Percentiles rank a stretch among this genome's conserved stretches.
Conservation (phyloP, 805 yeast genomes). For the Schwanniomyces occidentalis region DNA sequence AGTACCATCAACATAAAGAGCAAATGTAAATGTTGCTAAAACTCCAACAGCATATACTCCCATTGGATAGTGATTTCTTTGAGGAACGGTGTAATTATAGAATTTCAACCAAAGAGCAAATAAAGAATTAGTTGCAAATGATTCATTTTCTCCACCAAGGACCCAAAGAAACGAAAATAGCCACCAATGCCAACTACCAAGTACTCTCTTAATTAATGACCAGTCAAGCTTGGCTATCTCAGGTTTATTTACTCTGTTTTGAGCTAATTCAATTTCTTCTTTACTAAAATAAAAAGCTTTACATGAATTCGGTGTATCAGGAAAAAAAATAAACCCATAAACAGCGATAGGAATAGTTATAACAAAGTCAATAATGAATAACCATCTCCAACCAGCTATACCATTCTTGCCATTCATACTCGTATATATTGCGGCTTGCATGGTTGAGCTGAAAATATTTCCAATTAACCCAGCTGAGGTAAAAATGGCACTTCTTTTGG, state of each 20-base stretch:
- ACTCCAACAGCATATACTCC: conserved; percentile 38
- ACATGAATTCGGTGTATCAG: conserved; percentile 54
- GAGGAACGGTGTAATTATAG: conserved; percentile 26
- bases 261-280: conserved; percentile 26
- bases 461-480: conserved; percentile 57
- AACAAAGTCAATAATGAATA: conserved; percentile 62
- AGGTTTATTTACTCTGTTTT: conserved; percentile 37
- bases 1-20: conserved; percentile 30
- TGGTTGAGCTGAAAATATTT: conserved; percentile 53
- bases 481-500: conserved; percentile 54
- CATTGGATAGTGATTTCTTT: conserved; percentile 39
- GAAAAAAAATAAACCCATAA: conserved; percentile 58
- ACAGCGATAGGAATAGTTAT: conserved; percentile 58
- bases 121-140: conserved; percentile 32
- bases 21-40: conserved; percentile 25
- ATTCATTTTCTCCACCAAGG: conserved; percentile 39
- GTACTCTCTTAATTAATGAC: conserved; percentile 43
- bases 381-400: conserved; percentile 66
- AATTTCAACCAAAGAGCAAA: conserved; percentile 34
- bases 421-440: conserved; percentile 55
- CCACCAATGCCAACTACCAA: conserved; percentile 39
- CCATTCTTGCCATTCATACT: conserved; percentile 49
- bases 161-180: conserved; percentile 36
- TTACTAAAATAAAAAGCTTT: conserved; percentile 25
- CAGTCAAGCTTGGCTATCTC: conserved; percentile 25